phyloP scores from a whole-genome alignment of 2,329 filamentous ascomycete genomes.

The Cryphonectria parasitica region DNA sequence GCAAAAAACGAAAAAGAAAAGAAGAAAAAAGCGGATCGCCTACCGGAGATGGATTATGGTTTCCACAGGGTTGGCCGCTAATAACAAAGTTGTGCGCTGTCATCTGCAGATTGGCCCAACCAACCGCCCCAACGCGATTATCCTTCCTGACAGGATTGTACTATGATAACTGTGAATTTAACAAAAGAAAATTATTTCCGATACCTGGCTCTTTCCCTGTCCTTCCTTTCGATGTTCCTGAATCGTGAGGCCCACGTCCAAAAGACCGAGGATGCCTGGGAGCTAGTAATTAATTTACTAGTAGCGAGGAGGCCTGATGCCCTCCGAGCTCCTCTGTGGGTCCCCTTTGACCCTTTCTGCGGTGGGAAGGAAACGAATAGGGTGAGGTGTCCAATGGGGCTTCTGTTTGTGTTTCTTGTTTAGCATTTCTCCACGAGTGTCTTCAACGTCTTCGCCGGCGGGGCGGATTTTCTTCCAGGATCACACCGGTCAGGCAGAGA shows the following conservation, averaged over 20 bases:
- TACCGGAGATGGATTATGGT: neutral
- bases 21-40: neutral
- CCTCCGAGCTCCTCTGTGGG: neutral
- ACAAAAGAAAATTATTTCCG: too few relatives aligned
- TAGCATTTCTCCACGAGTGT: neutral
- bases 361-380: neutral
- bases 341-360: neutral
- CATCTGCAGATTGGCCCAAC: neutral
- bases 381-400: neutral
- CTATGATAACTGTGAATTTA: neutral
- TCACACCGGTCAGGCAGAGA: neutral
- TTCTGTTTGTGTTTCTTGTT: neutral
- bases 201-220: too few relatives aligned
- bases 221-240: neutral
- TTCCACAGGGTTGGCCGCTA: neutral
- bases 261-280: neutral
- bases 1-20: neutral
- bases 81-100: neutral
- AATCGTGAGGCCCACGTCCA: neutral
- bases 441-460: neutral
- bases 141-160: neutral
- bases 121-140: neutral
- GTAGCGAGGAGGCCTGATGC: neutral
- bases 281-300: neutral
- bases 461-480: neutral